Evolutionary conservation across 2,329 filamentous ascomycete species (phyloP).

Genomic region (Polytolypa hystricis): DNA sequence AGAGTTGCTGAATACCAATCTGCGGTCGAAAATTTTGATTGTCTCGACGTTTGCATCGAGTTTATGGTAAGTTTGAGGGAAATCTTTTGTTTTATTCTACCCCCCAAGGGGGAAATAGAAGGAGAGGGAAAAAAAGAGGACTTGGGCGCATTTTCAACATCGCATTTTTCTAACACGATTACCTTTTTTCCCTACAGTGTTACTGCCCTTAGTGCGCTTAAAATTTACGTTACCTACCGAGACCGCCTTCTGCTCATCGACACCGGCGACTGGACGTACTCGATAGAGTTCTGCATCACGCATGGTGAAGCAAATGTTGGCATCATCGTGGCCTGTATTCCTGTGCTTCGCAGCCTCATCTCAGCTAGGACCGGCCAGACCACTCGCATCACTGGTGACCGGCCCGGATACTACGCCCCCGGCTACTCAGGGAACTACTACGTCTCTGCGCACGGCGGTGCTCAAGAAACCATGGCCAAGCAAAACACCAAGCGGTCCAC

Average conservation of each 20-base stretch:
- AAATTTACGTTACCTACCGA: slow-evolving; percentile 30
- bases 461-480: too few relatives aligned
- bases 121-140: too few relatives aligned
- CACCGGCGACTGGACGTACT: slow-evolving; percentile 31
- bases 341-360: slow-evolving; percentile 30
- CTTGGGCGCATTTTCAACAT: slow-evolving; percentile 1
- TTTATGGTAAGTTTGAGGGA: slow-evolving; percentile 22
- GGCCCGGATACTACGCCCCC: too few relatives aligned
- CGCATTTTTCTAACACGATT: slow-evolving; percentile 6
- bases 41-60: slow-evolving; percentile 29
- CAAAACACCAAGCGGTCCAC: too few relatives aligned
- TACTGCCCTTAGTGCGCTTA: slow-evolving; percentile 28
- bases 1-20: slow-evolving; percentile 29
- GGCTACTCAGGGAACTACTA: too few relatives aligned
- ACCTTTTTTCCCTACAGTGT: slow-evolving; percentile 20
- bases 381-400: too few relatives aligned
- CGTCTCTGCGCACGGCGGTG: too few relatives aligned
- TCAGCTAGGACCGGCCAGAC: too few relatives aligned
- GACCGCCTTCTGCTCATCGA: slow-evolving; percentile 27
- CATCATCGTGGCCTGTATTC: slow-evolving; percentile 31
- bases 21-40: slow-evolving; percentile 28
- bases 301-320: slow-evolving; percentile 33
- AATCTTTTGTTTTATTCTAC: too few relatives aligned
- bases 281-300: slow-evolving; percentile 31
- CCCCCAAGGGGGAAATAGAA: too few relatives aligned